phyloP scores from a whole-genome alignment of 2,329 filamentous ascomycete species.

The Phyllosticta capitalensis region DNA sequence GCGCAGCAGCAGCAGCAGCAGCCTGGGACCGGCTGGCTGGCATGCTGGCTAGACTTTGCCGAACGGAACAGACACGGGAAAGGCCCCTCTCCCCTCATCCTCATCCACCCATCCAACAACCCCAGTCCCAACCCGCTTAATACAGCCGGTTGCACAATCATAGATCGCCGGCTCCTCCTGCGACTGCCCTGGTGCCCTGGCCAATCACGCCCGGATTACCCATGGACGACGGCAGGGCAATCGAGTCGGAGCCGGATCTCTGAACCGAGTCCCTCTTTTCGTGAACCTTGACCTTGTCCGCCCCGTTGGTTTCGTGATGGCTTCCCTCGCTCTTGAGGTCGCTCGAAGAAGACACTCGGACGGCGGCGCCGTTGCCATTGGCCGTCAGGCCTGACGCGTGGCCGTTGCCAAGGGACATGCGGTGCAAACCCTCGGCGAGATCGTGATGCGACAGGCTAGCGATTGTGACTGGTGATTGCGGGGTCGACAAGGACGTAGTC shows the following conservation, averaged over 20 bases:
- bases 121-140: background rate
- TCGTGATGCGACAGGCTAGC: slow-evolving; percentile 1
- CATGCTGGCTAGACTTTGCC: background rate
- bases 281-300: background rate
- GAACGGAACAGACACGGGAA: background rate
- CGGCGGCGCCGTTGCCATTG: background rate
- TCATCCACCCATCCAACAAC: background rate
- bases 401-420: background rate
- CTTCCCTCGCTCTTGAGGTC: background rate
- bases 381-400: background rate
- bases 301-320: background rate
- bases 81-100: background rate
- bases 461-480: slow-evolving; percentile 1
- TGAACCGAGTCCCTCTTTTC: slow-evolving; percentile 9
- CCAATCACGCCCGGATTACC: slow-evolving; percentile 5
- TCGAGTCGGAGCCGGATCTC: slow-evolving; percentile 1
- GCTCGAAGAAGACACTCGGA: background rate
- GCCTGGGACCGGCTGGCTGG: background rate
- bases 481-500: slow-evolving; percentile 2
- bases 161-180: background rate
- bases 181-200: slow-evolving; percentile 1
- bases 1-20: background rate
- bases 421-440: slow-evolving; percentile 1
- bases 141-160: background rate
- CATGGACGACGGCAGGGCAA: background rate